Base-by-base conservation (phyloP, 108 stramenopile species). In the Fragilaria crotonensis region DNA sequence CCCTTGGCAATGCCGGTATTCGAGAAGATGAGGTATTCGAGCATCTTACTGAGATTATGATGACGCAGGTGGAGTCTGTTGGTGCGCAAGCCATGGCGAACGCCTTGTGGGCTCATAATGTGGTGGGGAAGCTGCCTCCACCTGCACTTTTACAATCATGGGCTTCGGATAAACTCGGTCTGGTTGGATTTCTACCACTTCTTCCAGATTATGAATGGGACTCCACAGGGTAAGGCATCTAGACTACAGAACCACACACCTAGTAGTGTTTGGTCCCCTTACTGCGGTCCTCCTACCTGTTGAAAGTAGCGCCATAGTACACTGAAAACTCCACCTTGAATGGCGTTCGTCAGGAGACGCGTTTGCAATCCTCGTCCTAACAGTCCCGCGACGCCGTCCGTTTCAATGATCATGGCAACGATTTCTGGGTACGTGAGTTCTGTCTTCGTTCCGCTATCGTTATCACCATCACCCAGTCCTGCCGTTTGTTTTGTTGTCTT, bases 401-500 rank as follows among this genome's bases (percentile, higher is more conserved):
- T 78, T 68, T 85, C 84, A 45, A 93, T 33, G 20, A 92, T 79
- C 26, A 80, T 33, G 21, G 62, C 25, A 1, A 90, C 57, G 46
- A 81, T 68, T 44, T 90, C 78, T 22, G 52, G 60, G 60, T 90
- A 90, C 3, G 89, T 76, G 5, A 87, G 50, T 45, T 87, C 84
- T 49, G 74, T 67, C 64, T 21, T 25, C 18, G 18, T 31, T 30
- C 33, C 66, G 1, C 41, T 58, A 2, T 33, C 54, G 1, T 0
- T 48, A 29, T 21, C 30, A 22, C 33, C 51, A 5, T 48, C 60
- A 30, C 72, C 73, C 23, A 87, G 51, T 21, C 81, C 67, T 22
- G 80, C 86, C 11, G 87, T 86, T 64, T 93, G 91, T 50, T 89
- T 89, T 4, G 84, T 86, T 2, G 88, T 89, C 57, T 93, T 93